phyloP scores from a whole-genome alignment of 164 flowering plant genomes.

The Macadamia tetraphylla region DNA sequence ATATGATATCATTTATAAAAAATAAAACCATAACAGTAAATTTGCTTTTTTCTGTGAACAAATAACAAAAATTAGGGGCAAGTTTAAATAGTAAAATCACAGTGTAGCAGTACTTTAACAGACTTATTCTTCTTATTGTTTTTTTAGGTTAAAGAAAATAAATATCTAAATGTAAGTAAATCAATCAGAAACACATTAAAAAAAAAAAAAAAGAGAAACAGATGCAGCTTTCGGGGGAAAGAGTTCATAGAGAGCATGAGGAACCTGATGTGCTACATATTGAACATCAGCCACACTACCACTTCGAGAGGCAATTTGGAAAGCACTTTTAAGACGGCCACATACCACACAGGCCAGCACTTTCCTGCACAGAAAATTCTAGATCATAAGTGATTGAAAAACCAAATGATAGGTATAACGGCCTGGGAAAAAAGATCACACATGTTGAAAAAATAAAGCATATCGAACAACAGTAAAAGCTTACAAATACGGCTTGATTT shows the following conservation, averaged over 20 bases:
- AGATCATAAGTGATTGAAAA: background rate
- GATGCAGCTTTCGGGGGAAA: background rate
- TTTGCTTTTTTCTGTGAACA: too few relatives aligned
- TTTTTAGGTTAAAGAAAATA: too few relatives aligned
- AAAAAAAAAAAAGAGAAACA: background rate
- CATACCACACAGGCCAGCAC: constrained; percentile 98
- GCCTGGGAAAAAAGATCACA: too few relatives aligned
- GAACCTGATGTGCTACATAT: constrained; percentile 98
- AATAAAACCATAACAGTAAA: too few relatives aligned
- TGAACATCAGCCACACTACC: constrained; percentile 99
- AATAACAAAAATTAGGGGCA: too few relatives aligned
- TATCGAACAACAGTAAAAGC: background rate
- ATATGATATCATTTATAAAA: too few relatives aligned
- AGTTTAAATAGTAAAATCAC: background rate
- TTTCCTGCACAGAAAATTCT: constrained; percentile 50
- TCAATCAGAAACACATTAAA: background rate
- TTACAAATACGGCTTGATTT: background rate
- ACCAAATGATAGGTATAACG: too few relatives aligned
- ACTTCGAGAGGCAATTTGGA: constrained; percentile 93
- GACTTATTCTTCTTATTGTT: background rate
- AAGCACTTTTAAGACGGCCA: constrained; percentile 96
- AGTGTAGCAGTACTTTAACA: background rate
- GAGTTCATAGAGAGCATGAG: constrained; percentile 4
- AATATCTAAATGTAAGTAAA: background rate
- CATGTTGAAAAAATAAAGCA: background rate